Base-by-base conservation (phyloP, 352 stramenopile genomes). In the Globisporangium nagaii region DNA sequence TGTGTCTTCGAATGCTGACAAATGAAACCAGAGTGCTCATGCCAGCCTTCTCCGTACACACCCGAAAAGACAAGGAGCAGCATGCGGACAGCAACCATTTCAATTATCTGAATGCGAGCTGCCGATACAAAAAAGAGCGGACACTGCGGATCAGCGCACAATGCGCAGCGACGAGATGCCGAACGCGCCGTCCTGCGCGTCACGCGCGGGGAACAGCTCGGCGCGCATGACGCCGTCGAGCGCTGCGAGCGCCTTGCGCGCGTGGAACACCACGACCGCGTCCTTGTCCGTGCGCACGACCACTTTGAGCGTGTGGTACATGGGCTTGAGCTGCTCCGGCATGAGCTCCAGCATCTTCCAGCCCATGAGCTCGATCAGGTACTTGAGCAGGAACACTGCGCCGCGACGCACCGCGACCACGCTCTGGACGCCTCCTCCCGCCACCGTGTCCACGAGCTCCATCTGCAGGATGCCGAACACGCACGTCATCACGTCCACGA, bases 301-400 rank as follows among this genome's bases (percentile, higher is more conserved):
- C 40, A 81, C 66, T 63, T 91, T 91, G 44, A 95, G 71, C 13
- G 71, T 82, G 46, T 84, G 82, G 54, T 93, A 95, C 47, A 93
- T 59, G 12, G 76, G 70, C 31, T 71, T 73, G 45, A 95, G 70
- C 24, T 90, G 75, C 20, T 88, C 78, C 13, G 84, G 65, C 54
- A 89, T 68, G 28, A 93, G 58, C 41, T 93, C 80, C 7, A 95
- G 50, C 37, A 88, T 63, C 62, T 88, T 84, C 67, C 71, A 79
- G 19, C 84, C 84, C 57, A 95, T 70, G 31, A 91, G 61, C 52
- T 91, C 65, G 2, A 92, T 56, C 17, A 94, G 63, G 65, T 94
- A 76, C 37, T 84, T 74, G 19, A 94, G 66, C 51, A 94, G 50
- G 22, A 90, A 94, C 10, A 89, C 78, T 0, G 82, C 82, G 30